phyloP scores from a whole-genome alignment of 2,329 filamentous ascomycete genomes.

The Cladophialophora psammophila region DNA sequence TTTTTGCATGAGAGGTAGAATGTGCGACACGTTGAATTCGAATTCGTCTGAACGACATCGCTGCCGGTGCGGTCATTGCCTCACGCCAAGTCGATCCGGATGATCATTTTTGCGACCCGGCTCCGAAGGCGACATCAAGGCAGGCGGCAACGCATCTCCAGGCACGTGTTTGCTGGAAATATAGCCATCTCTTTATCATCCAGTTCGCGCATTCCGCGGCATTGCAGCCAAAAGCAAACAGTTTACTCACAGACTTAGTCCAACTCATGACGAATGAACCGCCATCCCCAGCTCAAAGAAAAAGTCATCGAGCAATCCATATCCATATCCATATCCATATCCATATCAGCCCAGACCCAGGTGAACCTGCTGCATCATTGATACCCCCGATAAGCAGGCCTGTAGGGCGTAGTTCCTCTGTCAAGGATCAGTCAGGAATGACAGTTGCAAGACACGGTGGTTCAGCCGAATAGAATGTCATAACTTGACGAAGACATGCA shows the following conservation, averaged over 20 bases:
- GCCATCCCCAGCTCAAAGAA: not conserved
- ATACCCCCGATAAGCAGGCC: not conserved
- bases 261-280: not conserved
- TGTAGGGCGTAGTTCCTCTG: not conserved
- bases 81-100: conserved; percentile 17
- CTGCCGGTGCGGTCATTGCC: conserved; percentile 5
- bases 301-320: not conserved
- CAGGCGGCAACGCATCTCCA: not conserved
- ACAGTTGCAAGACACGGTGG: not conserved
- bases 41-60: conserved; percentile 15
- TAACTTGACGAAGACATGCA: not conserved
- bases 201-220: not conserved
- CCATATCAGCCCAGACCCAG: not conserved
- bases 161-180: not conserved
- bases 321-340: not conserved
- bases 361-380: not conserved
- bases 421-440: not conserved
- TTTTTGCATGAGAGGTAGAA: not conserved
- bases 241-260: not conserved
- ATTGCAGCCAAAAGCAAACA: not conserved
- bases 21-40: not conserved
- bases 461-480: not conserved
- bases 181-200: not conserved
- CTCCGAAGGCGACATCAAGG: not conserved
- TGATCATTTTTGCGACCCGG: conserved; percentile 5